Evolutionary conservation across 345 rosid genomes (phyloP).

Genomic region (Dimocarpus longan): DNA sequence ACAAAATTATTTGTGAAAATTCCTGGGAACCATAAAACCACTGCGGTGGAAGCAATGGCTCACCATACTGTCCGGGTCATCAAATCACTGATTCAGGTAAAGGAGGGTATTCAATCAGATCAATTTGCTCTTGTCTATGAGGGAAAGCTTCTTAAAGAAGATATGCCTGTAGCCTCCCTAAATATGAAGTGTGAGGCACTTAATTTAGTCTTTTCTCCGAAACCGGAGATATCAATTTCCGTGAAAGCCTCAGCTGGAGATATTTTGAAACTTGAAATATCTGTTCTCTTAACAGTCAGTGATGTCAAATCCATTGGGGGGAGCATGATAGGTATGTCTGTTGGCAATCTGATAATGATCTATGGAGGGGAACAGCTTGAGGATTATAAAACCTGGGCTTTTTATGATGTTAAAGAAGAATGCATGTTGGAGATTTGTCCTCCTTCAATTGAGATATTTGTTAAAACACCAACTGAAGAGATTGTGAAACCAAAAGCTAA

Average conservation of each 20-base stretch:
- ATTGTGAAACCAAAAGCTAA: constrained; percentile 17
- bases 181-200: constrained; percentile 28
- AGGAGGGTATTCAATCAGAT: constrained; percentile 29
- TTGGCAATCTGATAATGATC: neutral
- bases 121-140: constrained; percentile 31
- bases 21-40: constrained; percentile 17
- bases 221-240: constrained; percentile 25
- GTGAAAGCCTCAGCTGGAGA: constrained; percentile 28
- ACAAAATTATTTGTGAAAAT: constrained; percentile 27
- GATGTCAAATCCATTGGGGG: constrained; percentile 35
- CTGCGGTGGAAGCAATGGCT: constrained; percentile 26
- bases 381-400: constrained; percentile 34
- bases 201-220: constrained; percentile 26
- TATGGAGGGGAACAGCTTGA: constrained; percentile 35
- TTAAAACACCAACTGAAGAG: constrained; percentile 20
- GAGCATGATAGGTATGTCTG: constrained; percentile 13
- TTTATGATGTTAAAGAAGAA: constrained; percentile 34
- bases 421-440: constrained; percentile 26
- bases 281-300: constrained; percentile 17
- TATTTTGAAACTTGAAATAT: constrained; percentile 26
- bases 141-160: constrained; percentile 13
- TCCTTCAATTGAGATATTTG: constrained; percentile 27
- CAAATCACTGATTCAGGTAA: constrained; percentile 27
- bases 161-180: constrained; percentile 28
- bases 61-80: constrained; percentile 28